These are phyloP conservation scores for Exidia glandulosa DNA, from an alignment of 768 basidiomycete species.

Conservation along the genomic window DNA sequence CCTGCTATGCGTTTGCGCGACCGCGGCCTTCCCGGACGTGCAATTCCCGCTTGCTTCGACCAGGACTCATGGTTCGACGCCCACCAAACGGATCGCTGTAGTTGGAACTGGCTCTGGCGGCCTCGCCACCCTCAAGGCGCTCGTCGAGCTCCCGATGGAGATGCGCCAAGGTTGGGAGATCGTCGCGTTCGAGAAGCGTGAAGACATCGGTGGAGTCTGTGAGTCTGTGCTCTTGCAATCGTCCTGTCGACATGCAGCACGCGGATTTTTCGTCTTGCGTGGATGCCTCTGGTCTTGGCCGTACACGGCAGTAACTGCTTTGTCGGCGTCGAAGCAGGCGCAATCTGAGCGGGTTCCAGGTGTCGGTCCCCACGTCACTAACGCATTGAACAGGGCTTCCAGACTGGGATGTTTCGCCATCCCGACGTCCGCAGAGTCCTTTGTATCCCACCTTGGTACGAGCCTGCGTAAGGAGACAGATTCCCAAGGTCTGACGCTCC, in stretches of 20 bases:
- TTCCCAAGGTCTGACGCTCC: too few species aligned
- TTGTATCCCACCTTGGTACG: conserved; percentile 45
- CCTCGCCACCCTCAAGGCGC: conserved; percentile 38
- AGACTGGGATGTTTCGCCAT: conserved; percentile 26
- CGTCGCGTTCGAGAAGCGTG: conserved; percentile 44
- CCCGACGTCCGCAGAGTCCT: conserved; percentile 40
- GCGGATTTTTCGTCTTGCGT: too few species aligned
- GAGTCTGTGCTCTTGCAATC: too few species aligned
- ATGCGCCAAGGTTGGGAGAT: conserved; percentile 32
- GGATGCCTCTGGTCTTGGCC: too few species aligned
- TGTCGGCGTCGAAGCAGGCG: too few species aligned
- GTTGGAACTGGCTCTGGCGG: conserved; percentile 50
- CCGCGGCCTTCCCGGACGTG: neutral
- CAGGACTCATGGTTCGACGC: neutral
- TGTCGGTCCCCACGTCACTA: too few species aligned
- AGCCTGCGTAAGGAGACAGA: too few species aligned
- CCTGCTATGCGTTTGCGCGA: neutral
- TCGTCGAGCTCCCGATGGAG: conserved; percentile 36
- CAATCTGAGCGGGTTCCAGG: too few species aligned
- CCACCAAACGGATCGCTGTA: conserved; percentile 40
- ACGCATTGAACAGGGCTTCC: too few species aligned
- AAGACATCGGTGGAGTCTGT: neutral
- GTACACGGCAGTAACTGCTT: too few species aligned
- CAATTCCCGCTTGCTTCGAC: neutral
- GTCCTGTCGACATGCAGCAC: too few species aligned